phyloP scores from a whole-genome alignment of 2,329 filamentous ascomycete species.

The Rhynchosporium secalis region DNA sequence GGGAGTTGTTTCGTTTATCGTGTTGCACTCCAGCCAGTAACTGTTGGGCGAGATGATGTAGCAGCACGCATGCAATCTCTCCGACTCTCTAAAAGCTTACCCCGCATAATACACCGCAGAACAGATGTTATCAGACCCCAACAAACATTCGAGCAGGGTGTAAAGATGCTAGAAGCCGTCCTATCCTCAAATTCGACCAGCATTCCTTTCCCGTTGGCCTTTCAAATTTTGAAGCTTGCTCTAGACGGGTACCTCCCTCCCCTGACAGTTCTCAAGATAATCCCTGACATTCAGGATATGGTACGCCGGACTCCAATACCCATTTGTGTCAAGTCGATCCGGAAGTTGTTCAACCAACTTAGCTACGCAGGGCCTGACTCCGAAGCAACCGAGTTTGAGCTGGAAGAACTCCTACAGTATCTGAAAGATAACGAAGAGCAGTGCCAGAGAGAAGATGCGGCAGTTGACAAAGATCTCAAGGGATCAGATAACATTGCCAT shows the following conservation, averaged over 20 bases:
- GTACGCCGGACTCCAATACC: constrained; percentile 38
- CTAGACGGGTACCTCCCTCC: constrained; percentile 64
- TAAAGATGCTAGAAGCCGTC: constrained; percentile 26
- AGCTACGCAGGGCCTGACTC: constrained; percentile 54
- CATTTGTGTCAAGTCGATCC: constrained; percentile 55
- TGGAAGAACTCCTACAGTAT: constrained; percentile 43
- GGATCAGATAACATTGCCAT: constrained; percentile 30
- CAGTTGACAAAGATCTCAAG: constrained; percentile 34
- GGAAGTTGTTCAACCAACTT: constrained; percentile 52
- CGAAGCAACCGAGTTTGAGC: constrained; percentile 46
- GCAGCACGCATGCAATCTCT: constrained; percentile 35
- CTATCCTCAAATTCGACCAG: constrained; percentile 30
- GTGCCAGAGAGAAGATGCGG: constrained; percentile 31
- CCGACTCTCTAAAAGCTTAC: constrained; percentile 38
- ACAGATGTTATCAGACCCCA: constrained; percentile 20
- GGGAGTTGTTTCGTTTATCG: constrained; percentile 54
- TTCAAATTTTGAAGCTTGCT: constrained; percentile 64
- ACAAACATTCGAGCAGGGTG: constrained; percentile 24
- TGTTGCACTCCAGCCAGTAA: constrained; percentile 34
- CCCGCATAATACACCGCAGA: constrained; percentile 34
- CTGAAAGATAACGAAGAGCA: constrained; percentile 43
- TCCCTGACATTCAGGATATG: constrained; percentile 43
- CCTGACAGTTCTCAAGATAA: constrained; percentile 47
- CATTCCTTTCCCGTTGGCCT: constrained; percentile 56
- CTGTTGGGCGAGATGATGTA: constrained; percentile 31